Percentiles rank a stretch among this genome's conserved stretches.
These are phyloP conservation scores for Tirmania nivea DNA, from an alignment of 495 filamentous ascomycete species.

Conservation along the genomic window DNA sequence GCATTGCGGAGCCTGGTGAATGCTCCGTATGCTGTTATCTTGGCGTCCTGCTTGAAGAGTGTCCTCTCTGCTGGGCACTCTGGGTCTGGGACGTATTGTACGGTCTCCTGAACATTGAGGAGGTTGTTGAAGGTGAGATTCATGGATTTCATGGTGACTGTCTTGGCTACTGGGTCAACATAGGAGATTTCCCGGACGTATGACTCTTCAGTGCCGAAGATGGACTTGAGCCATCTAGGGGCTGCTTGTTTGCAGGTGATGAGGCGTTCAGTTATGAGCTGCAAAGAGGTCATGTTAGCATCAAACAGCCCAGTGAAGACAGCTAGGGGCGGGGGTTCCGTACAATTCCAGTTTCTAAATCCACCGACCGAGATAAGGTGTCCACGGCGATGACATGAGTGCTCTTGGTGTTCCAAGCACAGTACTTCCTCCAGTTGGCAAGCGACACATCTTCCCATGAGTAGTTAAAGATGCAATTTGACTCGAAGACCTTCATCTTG, in stretches of 20 bases:
- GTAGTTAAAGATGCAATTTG: constrained; percentile 75
- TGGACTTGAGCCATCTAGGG: constrained; percentile 66
- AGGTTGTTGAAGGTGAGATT: constrained; percentile 84
- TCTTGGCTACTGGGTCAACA: constrained; percentile 58
- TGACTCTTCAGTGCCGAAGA: constrained; percentile 54
- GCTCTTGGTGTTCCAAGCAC: constrained; percentile 89
- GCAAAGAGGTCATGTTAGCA: constrained; percentile 4
- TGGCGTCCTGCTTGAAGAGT: constrained; percentile 63
- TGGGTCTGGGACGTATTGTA: constrained; percentile 48
- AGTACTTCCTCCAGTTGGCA: constrained; percentile 98
- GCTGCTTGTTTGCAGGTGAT: constrained; percentile 85
- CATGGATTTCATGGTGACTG: constrained; percentile 78
- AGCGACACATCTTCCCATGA: constrained; percentile 97
- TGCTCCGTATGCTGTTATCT: constrained; percentile 82
- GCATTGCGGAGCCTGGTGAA: constrained; percentile 76
- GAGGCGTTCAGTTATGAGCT: constrained; percentile 85
- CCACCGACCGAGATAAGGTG: constrained; percentile 62
- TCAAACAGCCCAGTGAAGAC: background rate
- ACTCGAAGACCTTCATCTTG: constrained; percentile 83
- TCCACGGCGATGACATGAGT: constrained; percentile 89
- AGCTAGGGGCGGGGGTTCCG: constrained; percentile 17
- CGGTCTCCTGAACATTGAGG: constrained; percentile 71
- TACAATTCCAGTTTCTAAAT: constrained; percentile 63
- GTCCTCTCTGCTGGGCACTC: constrained; percentile 35
- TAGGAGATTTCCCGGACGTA: constrained; percentile 83